These are phyloP conservation scores for Colletotrichum sp. DNA, from an alignment of 2,329 filamentous ascomycete species.

Conservation along the genomic window DNA sequence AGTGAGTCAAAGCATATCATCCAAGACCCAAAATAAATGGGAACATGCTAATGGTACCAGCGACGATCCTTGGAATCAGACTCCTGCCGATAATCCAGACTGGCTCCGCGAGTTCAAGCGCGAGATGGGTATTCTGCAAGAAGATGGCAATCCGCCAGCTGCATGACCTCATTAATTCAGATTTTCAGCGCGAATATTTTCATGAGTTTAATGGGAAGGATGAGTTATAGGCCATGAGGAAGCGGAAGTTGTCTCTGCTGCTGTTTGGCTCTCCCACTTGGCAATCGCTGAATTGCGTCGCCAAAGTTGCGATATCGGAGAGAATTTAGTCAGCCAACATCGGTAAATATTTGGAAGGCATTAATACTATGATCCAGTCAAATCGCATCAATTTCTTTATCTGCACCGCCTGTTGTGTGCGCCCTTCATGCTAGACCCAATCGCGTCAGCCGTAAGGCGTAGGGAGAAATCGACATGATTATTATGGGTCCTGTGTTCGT, in stretches of 20 bases:
- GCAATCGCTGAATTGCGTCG: background rate
- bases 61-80: slow-evolving; percentile 46
- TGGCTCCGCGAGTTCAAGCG: slow-evolving; percentile 30
- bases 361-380: background rate
- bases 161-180: accelerated
- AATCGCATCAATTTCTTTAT: background rate
- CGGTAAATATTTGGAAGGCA: accelerated
- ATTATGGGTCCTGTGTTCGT: background rate
- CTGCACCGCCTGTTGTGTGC: background rate
- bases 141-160: background rate
- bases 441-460: background rate
- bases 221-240: background rate
- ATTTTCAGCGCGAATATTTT: background rate
- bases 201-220: background rate
- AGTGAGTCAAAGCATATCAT: slow-evolving; percentile 17
- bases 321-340: background rate
- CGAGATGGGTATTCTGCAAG: background rate
- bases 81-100: slow-evolving; percentile 36
- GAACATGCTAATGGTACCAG: background rate
- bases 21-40: background rate
- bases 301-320: background rate
- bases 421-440: background rate
- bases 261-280: background rate
- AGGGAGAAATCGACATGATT: slow-evolving; percentile 6
- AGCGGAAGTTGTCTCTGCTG: background rate